Base-by-base conservation (phyloP, 257 asterid genomes). In the Misopates orontium region DNA sequence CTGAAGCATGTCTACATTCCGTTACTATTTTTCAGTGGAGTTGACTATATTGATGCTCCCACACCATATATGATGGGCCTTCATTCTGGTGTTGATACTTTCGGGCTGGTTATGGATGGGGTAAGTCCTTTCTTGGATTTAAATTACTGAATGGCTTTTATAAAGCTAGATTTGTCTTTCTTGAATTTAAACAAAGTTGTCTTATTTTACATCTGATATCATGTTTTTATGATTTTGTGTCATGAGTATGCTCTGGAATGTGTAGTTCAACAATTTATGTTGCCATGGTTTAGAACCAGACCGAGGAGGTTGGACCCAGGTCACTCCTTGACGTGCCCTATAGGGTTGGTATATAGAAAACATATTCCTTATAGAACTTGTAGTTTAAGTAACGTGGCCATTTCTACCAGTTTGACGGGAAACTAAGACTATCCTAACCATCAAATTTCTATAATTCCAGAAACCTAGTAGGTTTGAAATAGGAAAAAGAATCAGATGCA, bases 1-100 rank as follows among this genome's bases (percentile, higher is more conserved):
- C 88, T 90, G 97, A 83, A 93, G 99, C 99, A 93, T 83, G 99
- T 93, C 84, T 93, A 93, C 95, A 93, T 93, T 81, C 99, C 99
- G 23, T 82, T 93, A 51, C 97, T 93, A 80, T 93, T 93, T 86
- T 93, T 90, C 91, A 93, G 96, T 82, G 99, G 99, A 86, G 99
- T 93, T 69, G 99, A 93, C 86, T 93, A 93, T 75, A 93, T 93
- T 79, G 99, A 90, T 84, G 99, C 99, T 77, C 99, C 99, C 67
- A 93, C 99, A 15, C 99, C 99, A 21, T 93, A 93, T 73, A 93
- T 93, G 99, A 93, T 93, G 99, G 99, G 99, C 61, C 99, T 93
- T 80, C 99, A 93, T 82, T 93, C 99, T 17, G 96, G 85, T 31
- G 99, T 93, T 73, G 97, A 93, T 75, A 93, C 97, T 52, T 81